Conservation (phyloP, 495 filamentous ascomycete genomes). For the Neurospora sp. region DNA sequence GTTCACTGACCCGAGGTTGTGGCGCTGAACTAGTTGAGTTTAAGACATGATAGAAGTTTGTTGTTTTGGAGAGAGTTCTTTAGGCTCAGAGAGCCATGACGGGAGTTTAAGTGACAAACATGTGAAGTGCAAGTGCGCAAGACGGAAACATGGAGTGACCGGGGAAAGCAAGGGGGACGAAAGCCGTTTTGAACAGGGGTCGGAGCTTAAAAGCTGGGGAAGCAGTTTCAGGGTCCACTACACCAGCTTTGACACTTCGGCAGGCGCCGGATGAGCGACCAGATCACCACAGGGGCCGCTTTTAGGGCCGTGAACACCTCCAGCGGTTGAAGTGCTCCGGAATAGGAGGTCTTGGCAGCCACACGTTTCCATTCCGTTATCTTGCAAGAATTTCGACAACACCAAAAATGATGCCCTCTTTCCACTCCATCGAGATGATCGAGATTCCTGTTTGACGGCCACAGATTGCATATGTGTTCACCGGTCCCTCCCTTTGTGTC, state of each 20-base stretch:
- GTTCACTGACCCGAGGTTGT: not conserved
- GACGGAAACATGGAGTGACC: not conserved
- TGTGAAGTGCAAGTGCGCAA: not conserved
- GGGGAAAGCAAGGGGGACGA: not conserved
- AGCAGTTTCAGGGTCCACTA: not conserved
- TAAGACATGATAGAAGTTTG: not conserved
- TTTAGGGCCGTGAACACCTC: not conserved
- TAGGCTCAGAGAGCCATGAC: not conserved
- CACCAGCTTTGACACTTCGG: not conserved
- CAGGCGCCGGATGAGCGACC: not conserved
- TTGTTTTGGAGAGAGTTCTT: not conserved
- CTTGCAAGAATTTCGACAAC: not conserved
- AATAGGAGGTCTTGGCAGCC: not conserved
- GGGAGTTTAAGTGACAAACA: not conserved
- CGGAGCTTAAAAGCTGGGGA: not conserved
- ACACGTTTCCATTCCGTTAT: not conserved
- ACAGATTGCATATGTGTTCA: not conserved
- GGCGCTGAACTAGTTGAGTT: not conserved
- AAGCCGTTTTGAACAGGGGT: not conserved
- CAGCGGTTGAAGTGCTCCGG: not conserved
- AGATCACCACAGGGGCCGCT: not conserved
- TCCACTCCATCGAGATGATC: not conserved
- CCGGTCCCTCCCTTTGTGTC: not conserved
- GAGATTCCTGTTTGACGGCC: not conserved
- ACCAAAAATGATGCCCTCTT: not conserved